phyloP scores from a whole-genome alignment of 305 asterid genomes.

The Salvia sclarea region DNA sequence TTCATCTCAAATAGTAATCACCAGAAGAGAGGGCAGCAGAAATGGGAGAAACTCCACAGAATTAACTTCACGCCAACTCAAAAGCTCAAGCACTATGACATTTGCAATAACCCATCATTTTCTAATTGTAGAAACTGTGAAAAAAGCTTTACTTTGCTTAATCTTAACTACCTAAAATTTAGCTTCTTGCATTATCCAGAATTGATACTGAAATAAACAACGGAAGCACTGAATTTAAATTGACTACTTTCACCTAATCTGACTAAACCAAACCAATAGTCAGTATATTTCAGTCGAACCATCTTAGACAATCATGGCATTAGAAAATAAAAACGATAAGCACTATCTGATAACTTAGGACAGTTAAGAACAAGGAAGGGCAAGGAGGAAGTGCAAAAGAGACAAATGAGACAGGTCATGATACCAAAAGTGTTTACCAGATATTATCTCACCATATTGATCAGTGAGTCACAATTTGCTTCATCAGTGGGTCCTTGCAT shows the following conservation, averaged over 20 bases:
- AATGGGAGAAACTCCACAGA: slow-evolving; percentile 2
- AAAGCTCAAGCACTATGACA: slow-evolving; percentile 10
- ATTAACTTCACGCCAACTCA: slow-evolving; percentile 1
- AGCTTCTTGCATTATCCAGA: slow-evolving; percentile 8
- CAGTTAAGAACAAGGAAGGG: slow-evolving; percentile 6
- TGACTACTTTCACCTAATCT: slow-evolving; percentile 18
- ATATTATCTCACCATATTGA: slow-evolving; percentile 66
- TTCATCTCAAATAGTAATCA: slow-evolving; percentile 2
- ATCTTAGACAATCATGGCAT: slow-evolving; percentile 14
- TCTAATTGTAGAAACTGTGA: slow-evolving; percentile 14
- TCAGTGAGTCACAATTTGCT: slow-evolving; percentile 44
- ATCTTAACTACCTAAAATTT: neutral
- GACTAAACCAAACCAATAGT: slow-evolving; percentile 12
- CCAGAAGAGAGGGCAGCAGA: slow-evolving; percentile 13
- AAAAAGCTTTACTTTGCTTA: neutral
- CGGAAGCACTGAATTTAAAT: neutral
- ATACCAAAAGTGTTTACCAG: slow-evolving; percentile 53
- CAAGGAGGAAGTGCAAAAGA: slow-evolving; percentile 12
- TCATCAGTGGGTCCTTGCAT: slow-evolving; percentile 64
- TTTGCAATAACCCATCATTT: neutral
- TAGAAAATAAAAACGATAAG: slow-evolving; percentile 10
- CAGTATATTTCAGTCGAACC: neutral
- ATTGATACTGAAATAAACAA: slow-evolving; percentile 18
- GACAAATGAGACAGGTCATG: slow-evolving; percentile 26
- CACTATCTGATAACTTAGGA: slow-evolving; percentile 5